Conservation (phyloP, 495 filamentous ascomycete genomes). For the Podospora pseudopauciseta region DNA sequence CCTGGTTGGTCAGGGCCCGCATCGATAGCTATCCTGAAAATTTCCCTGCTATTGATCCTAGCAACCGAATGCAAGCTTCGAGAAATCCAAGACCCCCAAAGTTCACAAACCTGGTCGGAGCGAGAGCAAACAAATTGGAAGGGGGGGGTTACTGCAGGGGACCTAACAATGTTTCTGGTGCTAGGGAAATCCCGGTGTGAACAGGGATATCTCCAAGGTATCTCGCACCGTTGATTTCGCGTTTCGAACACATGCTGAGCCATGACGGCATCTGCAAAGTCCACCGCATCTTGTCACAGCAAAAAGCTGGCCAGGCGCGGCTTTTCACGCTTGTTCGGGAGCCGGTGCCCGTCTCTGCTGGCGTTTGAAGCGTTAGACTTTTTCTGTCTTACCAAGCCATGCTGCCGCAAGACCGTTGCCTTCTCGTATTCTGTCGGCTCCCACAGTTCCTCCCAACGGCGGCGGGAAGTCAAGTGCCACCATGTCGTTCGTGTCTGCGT, state of each 20-base stretch:
- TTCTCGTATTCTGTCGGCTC: conserved; percentile 3
- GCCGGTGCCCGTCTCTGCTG: not conserved
- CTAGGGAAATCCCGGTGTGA: not conserved
- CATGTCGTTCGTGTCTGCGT: not conserved
- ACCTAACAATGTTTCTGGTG: not conserved
- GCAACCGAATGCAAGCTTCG: not conserved
- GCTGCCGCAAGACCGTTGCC: not conserved
- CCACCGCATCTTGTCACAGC: conserved; percentile 8
- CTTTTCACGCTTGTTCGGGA: not conserved
- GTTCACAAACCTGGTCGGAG: not conserved
- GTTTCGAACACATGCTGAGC: not conserved
- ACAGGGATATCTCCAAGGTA: not conserved
- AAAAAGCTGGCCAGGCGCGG: not conserved
- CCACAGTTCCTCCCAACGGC: not conserved
- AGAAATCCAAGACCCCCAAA: not conserved
- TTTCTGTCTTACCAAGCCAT: not conserved
- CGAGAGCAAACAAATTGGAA: not conserved
- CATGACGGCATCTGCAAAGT: conserved; percentile 19
- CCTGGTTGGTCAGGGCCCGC: not conserved
- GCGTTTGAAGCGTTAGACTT: not conserved
- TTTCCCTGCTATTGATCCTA: not conserved
- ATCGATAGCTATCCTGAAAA: not conserved
- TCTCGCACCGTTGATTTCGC: not conserved
- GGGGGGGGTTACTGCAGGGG: not conserved
- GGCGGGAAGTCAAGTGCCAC: not conserved